These are phyloP conservation scores for Alternaria infectoria DNA, from an alignment of 2,329 filamentous ascomycete species.

Conservation along the genomic window DNA sequence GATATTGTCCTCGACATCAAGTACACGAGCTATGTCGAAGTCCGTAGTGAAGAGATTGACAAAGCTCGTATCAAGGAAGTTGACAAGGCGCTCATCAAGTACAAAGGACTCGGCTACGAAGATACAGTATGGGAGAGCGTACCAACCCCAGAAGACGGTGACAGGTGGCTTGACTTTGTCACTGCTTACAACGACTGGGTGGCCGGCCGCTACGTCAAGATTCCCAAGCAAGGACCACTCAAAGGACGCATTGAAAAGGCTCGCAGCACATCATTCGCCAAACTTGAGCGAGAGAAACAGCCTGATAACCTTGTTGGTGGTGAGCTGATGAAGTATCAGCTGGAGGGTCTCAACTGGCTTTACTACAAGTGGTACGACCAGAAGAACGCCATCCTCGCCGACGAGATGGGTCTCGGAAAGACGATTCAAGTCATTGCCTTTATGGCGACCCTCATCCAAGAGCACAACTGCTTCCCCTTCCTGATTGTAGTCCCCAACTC, in stretches of 20 bases:
- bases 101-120: constrained; percentile 88
- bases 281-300: constrained; percentile 72
- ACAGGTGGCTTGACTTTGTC: constrained; percentile 79
- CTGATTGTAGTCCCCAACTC: constrained; percentile 92
- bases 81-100: constrained; percentile 81
- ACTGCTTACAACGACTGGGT: constrained; percentile 87
- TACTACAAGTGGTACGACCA: constrained; percentile 85
- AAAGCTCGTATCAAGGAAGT: constrained; percentile 75
- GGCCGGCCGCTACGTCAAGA: constrained; percentile 74
- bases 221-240: constrained; percentile 62
- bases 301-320: constrained; percentile 77
- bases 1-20: constrained; percentile 89
- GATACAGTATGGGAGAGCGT: constrained; percentile 89
- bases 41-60: constrained; percentile 71
- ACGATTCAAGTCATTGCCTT: constrained; percentile 91
- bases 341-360: constrained; percentile 94
- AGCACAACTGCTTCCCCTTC: constrained; percentile 83
- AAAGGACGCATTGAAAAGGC: constrained; percentile 72
- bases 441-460: constrained; percentile 70
- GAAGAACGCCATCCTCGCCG: constrained; percentile 88
- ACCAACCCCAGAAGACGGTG: constrained; percentile 67
- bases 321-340: constrained; percentile 89
- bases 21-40: constrained; percentile 65
- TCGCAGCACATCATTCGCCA: constrained; percentile 69
- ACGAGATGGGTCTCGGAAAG: constrained; percentile 98